Percentiles rank a stretch among this genome's conserved stretches.
Conservation (phyloP, 2,329 filamentous ascomycete species). For the Sclerotinia trifoliorum region DNA sequence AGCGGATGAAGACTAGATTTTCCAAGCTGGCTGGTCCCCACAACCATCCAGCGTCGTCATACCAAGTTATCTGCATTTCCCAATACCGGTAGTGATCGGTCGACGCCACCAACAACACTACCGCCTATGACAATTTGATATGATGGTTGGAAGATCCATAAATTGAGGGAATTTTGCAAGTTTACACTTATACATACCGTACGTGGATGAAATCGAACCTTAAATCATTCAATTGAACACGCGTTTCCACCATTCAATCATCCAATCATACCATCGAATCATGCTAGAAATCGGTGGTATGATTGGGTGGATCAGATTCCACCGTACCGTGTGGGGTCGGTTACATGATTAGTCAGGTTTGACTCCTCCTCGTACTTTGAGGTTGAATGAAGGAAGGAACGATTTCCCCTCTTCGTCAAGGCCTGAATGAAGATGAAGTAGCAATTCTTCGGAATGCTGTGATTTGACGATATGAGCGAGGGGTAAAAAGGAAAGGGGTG, state of each 20-base stretch:
- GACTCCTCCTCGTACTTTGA: not conserved
- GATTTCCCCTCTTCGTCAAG: not conserved
- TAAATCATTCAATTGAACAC: not conserved
- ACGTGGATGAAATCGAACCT: not conserved
- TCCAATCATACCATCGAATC: conserved; percentile 5
- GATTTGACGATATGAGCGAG: too few relatives aligned
- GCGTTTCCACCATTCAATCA: not conserved
- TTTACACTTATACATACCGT: too few relatives aligned
- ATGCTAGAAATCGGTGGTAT: not conserved
- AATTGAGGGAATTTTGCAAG: conserved; percentile 4
- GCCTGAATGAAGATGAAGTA: not conserved
- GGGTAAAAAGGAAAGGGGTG: too few relatives aligned
- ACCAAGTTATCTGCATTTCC: not conserved
- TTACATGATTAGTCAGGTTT: not conserved
- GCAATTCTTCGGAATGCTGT: too few relatives aligned
- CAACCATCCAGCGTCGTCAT: not conserved
- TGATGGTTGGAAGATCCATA: not conserved
- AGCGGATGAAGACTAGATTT: not conserved
- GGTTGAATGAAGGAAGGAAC: not conserved
- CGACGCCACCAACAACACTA: not conserved
- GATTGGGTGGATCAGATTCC: not conserved
- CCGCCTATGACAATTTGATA: not conserved
- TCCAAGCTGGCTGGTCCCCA: not conserved
- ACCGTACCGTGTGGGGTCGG: not conserved
- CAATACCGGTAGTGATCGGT: too few relatives aligned